Conservation (phyloP, 1,284 basidiomycete genomes). For the Leucoagaricus sp. region DNA sequence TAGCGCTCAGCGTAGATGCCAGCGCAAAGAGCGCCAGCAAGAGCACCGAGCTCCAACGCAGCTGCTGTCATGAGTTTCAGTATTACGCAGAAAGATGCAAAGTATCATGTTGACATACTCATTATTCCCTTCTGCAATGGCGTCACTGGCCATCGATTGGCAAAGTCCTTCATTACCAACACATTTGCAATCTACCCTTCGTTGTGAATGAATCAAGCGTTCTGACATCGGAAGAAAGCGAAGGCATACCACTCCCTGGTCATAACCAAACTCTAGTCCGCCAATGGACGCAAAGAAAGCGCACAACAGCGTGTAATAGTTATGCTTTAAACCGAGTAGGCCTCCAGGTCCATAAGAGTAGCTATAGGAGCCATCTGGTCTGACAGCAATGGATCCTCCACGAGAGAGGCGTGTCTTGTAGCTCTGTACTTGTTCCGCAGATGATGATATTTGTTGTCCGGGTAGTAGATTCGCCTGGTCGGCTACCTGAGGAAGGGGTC, state of each 20-base stretch:
- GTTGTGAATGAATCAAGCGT: not conserved
- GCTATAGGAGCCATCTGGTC: constrained; percentile 49
- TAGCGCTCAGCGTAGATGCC: constrained; percentile 69
- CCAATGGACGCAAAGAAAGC: constrained; percentile 77
- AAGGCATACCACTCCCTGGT: constrained; percentile 60
- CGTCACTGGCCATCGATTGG: constrained; percentile 62
- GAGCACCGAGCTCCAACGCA: constrained; percentile 73
- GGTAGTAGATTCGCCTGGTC: not conserved
- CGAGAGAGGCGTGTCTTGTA: not conserved
- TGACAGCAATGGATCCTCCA: constrained; percentile 35
- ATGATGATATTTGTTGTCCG: not conserved
- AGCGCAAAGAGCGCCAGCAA: constrained; percentile 67
- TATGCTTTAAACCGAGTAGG: constrained; percentile 59
- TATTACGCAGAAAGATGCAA: not conserved
- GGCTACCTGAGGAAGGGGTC: not conserved
- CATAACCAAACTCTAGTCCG: constrained; percentile 79
- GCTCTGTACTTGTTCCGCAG: not conserved
- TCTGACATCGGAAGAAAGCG: not conserved
- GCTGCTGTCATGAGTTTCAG: constrained; percentile 55
- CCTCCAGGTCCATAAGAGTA: constrained; percentile 73
- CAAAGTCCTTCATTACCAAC: constrained; percentile 79
- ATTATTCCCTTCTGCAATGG: constrained; percentile 74
- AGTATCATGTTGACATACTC: constrained; percentile 49
- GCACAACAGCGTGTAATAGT: constrained; percentile 62
- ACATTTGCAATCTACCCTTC: constrained; percentile 69